Conservation (phyloP, 2,329 filamentous ascomycete genomes). For the Fusarium sp. region DNA sequence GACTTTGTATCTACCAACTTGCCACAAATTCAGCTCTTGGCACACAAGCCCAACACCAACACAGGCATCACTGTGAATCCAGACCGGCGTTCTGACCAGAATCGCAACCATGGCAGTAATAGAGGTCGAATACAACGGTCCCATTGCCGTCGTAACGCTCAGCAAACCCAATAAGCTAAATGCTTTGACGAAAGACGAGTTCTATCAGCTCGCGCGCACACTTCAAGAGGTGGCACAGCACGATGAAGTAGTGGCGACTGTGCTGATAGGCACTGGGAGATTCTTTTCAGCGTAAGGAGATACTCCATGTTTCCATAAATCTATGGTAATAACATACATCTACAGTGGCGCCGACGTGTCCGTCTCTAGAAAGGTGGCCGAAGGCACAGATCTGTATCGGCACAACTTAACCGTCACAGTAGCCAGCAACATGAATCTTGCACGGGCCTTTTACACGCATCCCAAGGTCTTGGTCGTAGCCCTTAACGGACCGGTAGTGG, state of each 20-base stretch:
- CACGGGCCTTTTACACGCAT: background rate
- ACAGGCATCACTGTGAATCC: background rate
- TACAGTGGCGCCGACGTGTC: background rate
- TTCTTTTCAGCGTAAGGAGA: constrained; percentile 5
- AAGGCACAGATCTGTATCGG: background rate
- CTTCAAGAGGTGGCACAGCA: background rate
- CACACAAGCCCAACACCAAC: background rate
- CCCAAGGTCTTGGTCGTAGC: background rate
- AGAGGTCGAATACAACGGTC: background rate
- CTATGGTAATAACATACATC: background rate
- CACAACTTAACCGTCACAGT: background rate
- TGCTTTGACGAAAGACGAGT: background rate
- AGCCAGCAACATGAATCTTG: constrained; percentile 4
- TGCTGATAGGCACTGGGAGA: background rate
- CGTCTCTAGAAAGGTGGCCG: background rate
- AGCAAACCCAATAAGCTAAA: background rate
- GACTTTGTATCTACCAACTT: background rate
- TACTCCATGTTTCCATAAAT: accelerated
- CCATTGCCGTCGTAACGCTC: background rate
- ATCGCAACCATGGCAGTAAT: background rate
- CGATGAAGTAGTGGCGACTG: constrained; percentile 3
- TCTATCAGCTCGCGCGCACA: constrained; percentile 3
- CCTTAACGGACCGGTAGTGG: constrained; percentile 2
- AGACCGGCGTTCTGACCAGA: background rate
- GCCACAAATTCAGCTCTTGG: background rate